Base-by-base conservation (phyloP, 306 rosid species). In the Oxytropis ochrocephala region DNA sequence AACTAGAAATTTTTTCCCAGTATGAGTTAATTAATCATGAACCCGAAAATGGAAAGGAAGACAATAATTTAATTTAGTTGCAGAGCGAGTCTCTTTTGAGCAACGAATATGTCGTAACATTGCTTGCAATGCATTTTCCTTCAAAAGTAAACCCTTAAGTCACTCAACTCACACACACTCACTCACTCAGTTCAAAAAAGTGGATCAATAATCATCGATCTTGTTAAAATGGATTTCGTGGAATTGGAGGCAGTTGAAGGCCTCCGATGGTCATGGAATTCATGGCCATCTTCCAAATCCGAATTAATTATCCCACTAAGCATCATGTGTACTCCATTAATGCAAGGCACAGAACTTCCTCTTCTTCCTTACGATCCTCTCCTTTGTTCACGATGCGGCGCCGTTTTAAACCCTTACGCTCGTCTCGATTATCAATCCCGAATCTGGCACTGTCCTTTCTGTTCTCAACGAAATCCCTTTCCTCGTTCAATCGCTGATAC, bases 221-320 rank as follows among this genome's bases (percentile, higher is more conserved):
- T 5, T n/a, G n/a, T n/a, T 1, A 1, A 1, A 43, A 92, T 92
- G 98, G 96, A 92, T 83, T 80, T 92, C 71, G 75, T 85, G 2
- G 98, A 90, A 67, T 70, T 92, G 81, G 98, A 92, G 75, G 89
- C 89, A 14, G 91, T 85, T 64, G 98, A 92, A 80, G 98, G 98
- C 55, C 93, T 92, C 52, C 87, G 98, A 0, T 92, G 98, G 98
- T 72, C 96, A 2, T 92, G 98, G 98, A 92, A 92, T 70, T 85
- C 98, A 7, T 92, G 98, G 98, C 88, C 96, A 6, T 50, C 80
- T 1, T 74, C 93, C 0, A 83, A 85, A 75, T 50, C 89, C 0
- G 92, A 82, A 1, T 81, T 92, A 19, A 54, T 85, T 8, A 86
- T 92, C 73, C 98, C 98, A 0, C 80, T 88, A 0, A 82, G 86